Evolutionary conservation across 768 basidiomycete genomes (phyloP), one percentile per base, ranked within the genome.

Genomic region (Dentipellis fragilis): DNA sequence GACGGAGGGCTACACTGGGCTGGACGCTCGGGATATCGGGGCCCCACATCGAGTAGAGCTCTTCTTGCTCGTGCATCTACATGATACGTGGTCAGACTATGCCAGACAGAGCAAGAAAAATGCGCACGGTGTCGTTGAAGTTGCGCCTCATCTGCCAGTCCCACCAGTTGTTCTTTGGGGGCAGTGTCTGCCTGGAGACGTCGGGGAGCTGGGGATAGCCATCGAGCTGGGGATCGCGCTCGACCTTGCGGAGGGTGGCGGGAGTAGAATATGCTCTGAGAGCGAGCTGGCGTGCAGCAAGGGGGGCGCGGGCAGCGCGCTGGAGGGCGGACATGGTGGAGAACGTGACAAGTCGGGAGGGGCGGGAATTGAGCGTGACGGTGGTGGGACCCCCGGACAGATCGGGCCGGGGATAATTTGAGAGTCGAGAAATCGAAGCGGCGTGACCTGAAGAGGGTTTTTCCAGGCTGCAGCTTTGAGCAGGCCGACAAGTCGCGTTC

Each of bases 31-130:
- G 79, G 29, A 80, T 72, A 64, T 93, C 90, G 19, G 89, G 89
- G 22, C 89, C 88, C 88, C 88, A 92, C 86, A 93, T 89, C 38
- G 86, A 89, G 55, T 85, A 69, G 21, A 87, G 72, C 63, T 93
- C 90, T 52, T 91, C 88, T 64, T 80, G 75, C 68, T 90, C 88
- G 57, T 88, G 89, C 35, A 90, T 69, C 90, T 93, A 63, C 47
- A 34, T 39, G 39, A 46, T 22, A 34, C 3, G 29, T 29, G 29
- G 29, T 29, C 29, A 29, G 29, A 29, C 29, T 6, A 29, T 6
- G 29, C 29, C 29, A 29, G 29, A 29, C 6, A 29, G 29, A 29
- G 29, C 29, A 29, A 29, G 29, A 29, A 29, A 29, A 29, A 29
- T 23, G 68, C 79, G 60, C 62, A 90, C 90, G 45, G 85, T 74